A percentile compares a stretch with the other conserved stretches of the same genome.
phyloP scores from a whole-genome alignment of 805 yeast genomes.

The Starmerella gropengiesseri region DNA sequence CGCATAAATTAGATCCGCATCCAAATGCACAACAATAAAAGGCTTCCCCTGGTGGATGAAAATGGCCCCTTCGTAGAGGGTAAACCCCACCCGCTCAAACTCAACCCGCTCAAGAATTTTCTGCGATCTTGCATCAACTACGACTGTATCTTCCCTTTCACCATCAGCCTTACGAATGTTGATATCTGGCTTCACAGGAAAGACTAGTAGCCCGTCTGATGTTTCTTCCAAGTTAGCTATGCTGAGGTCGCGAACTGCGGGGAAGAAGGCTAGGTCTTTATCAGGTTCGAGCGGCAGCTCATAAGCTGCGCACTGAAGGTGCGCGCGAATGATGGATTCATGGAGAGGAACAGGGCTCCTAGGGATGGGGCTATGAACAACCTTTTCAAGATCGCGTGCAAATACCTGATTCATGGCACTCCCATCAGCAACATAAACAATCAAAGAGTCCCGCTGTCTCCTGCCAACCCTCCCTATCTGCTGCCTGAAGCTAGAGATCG shows the following conservation, averaged over 20 bases:
- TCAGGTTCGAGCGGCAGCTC: slow-evolving; percentile 53
- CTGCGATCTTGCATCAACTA: slow-evolving; percentile 77
- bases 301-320: slow-evolving; percentile 88
- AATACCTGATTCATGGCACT: slow-evolving; percentile 81
- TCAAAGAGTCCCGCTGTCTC: slow-evolving; percentile 66
- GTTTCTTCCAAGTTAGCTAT: slow-evolving; percentile 8
- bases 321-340: slow-evolving; percentile 55
- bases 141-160: slow-evolving; percentile 67
- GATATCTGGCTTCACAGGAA: slow-evolving; percentile 62
- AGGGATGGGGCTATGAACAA: slow-evolving; percentile 45
- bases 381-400: slow-evolving; percentile 52
- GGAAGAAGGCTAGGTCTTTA: slow-evolving; percentile 50
- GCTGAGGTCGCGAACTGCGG: slow-evolving; percentile 23
- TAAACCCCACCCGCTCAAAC: slow-evolving; percentile 77
- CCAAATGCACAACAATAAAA: slow-evolving; percentile 74
- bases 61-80: slow-evolving; percentile 85
- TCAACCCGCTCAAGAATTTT: slow-evolving; percentile 77
- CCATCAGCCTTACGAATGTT: slow-evolving; percentile 77
- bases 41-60: slow-evolving; percentile 90
- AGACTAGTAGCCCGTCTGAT: slow-evolving; percentile 45
- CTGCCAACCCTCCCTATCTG: slow-evolving; percentile 98
- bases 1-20: slow-evolving; percentile 67
- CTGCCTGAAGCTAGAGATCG: slow-evolving; percentile 80
- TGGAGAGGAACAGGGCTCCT: slow-evolving; percentile 52
- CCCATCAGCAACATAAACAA: slow-evolving; percentile 67